Conservation (phyloP, 2,329 filamentous ascomycete species). For the Dendrostoma leiphaemia region DNA sequence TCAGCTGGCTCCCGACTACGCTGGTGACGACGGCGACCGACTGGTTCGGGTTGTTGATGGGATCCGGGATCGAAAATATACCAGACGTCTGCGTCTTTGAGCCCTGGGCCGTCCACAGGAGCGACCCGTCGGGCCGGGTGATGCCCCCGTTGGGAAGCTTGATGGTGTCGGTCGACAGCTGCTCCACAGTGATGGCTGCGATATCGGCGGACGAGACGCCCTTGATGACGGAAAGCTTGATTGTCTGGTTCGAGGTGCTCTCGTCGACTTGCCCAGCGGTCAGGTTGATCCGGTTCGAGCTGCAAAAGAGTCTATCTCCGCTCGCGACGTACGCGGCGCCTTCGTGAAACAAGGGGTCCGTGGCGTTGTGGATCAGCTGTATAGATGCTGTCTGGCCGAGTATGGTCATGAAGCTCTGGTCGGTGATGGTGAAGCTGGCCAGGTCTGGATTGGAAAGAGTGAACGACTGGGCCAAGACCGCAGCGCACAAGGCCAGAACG, state of each 20-base stretch:
- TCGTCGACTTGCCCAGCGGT: conserved; percentile 9
- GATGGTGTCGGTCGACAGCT: conserved; percentile 4
- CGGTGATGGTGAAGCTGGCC: conserved; percentile 13
- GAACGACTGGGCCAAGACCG: not conserved
- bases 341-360: conserved; percentile 18
- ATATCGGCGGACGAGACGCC: conserved; percentile 7
- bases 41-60: conserved; percentile 19
- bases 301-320: conserved; percentile 11
- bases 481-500: conserved; percentile 3
- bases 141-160: conserved; percentile 16
- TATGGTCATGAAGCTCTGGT: conserved; percentile 11
- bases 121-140: not conserved
- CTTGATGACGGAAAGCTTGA: conserved; percentile 10
- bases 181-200: conserved; percentile 2
- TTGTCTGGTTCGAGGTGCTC: conserved; percentile 15
- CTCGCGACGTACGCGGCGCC: conserved; percentile 10
- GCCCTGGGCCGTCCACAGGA: conserved; percentile 18
- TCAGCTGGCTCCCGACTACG: conserved; percentile 44
- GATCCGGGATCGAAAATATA: conserved; percentile 17
- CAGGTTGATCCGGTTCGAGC: conserved; percentile 19
- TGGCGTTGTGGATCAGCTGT: conserved; percentile 16
- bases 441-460: conserved; percentile 11
- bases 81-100: conserved; percentile 12
- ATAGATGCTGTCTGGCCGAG: conserved; percentile 14
- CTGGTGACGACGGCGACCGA: conserved; percentile 32